phyloP scores from a whole-genome alignment of 192 early-diverging fungal genomes.

The Spizellomyces sp. region DNA sequence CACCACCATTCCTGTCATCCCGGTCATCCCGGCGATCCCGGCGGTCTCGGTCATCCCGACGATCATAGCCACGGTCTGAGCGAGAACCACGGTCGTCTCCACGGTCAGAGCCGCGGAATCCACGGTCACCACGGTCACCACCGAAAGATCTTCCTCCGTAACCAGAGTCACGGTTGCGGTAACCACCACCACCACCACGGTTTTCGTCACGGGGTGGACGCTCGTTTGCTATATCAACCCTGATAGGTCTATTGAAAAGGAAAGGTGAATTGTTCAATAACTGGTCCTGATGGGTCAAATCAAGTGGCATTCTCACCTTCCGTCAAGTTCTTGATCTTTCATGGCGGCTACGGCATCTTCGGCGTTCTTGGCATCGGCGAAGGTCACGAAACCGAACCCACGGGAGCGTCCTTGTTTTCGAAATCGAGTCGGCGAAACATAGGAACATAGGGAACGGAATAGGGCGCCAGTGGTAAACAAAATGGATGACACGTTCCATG shows the following conservation, averaged over 20 bases:
- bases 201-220: slow-evolving; percentile 34
- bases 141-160: slow-evolving; percentile 22
- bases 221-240: slow-evolving; percentile 71
- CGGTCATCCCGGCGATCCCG: slow-evolving; percentile 28
- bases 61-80: slow-evolving; percentile 1
- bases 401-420: slow-evolving; percentile 65
- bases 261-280: background rate
- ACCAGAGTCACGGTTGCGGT: slow-evolving; percentile 29
- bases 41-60: slow-evolving; percentile 7
- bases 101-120: slow-evolving; percentile 26
- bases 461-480: background rate
- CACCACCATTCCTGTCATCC: slow-evolving; percentile 21
- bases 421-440: background rate
- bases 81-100: slow-evolving; percentile 14
- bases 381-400: slow-evolving; percentile 87
- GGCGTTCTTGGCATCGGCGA: slow-evolving; percentile 41
- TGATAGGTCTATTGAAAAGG: slow-evolving; percentile 50
- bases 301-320: slow-evolving; percentile 48
- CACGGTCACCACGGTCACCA: slow-evolving; percentile 31
- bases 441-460: slow-evolving; percentile 1
- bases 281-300: background rate
- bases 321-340: slow-evolving; percentile 73
- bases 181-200: slow-evolving; percentile 10
- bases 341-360: slow-evolving; percentile 63
- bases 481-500: background rate